Conservation (phyloP, 768 basidiomycete species). For the Tricholoma sp. region DNA sequence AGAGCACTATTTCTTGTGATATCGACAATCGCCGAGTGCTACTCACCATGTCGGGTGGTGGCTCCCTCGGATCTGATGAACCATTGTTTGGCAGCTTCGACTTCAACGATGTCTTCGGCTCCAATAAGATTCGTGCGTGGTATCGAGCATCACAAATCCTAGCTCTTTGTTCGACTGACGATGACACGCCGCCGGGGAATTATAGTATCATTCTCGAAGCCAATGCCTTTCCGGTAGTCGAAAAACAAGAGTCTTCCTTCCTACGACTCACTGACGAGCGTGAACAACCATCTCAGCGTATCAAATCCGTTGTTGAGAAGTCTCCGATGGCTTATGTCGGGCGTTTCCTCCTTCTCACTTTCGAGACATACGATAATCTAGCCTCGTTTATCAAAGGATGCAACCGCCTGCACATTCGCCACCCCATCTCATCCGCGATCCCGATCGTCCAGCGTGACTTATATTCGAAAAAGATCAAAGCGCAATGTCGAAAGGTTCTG, state of each 20-base stretch:
- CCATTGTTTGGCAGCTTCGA: not conserved
- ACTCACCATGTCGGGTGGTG: too few species aligned
- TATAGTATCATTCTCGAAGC: not conserved
- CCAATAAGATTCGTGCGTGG: not conserved
- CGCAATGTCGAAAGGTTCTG: not conserved
- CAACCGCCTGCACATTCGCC: not conserved
- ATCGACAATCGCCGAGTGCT: constrained; percentile 3
- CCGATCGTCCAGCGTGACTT: not conserved
- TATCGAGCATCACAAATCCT: constrained; percentile 3
- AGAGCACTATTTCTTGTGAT: constrained; percentile 1
- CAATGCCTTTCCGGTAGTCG: not conserved
- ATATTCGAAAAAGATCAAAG: not conserved
- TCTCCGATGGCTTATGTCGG: constrained; percentile 2
- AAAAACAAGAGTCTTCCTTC: not conserved
- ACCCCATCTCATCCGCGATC: not conserved
- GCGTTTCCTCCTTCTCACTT: constrained; percentile 3
- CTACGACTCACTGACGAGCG: not conserved
- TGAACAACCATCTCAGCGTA: not conserved
- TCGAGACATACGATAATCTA: constrained; percentile 1
- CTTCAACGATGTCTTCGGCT: too few species aligned
- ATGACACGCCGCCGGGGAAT: not conserved
- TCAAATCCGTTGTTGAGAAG: not conserved
- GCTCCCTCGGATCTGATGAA: too few species aligned
- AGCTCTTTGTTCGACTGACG: not conserved
- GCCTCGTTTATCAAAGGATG: not conserved